Evolutionary conservation across 2,329 filamentous ascomycete genomes (phyloP).

Genomic region (Apiospora marii): DNA sequence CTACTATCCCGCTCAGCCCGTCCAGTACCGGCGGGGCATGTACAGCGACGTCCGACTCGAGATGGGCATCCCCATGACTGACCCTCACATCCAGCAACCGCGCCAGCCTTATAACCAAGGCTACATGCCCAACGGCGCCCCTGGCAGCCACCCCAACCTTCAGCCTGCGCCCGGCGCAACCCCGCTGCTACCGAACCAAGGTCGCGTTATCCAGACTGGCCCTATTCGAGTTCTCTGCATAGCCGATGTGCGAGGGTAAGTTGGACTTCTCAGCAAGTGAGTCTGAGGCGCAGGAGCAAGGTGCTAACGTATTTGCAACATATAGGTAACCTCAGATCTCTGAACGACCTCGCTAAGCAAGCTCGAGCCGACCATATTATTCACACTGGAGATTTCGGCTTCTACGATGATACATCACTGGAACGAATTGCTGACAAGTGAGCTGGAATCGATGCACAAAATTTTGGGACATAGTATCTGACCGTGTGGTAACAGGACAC

Average conservation of each 20-base stretch:
- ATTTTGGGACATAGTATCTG: slow-evolving; percentile 26
- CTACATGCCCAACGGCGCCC: slow-evolving; percentile 71
- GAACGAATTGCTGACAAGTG: slow-evolving; percentile 99
- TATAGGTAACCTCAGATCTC: slow-evolving; percentile 88
- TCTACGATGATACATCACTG: slow-evolving; percentile 95
- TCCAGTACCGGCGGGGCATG: slow-evolving; percentile 17
- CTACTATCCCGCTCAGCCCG: slow-evolving; percentile 23
- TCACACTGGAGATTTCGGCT: slow-evolving; percentile 98
- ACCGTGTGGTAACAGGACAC: slow-evolving; percentile 67
- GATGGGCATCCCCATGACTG: slow-evolving; percentile 25
- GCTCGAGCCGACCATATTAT: slow-evolving; percentile 97
- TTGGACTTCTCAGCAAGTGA: slow-evolving; percentile 18
- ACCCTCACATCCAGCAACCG: slow-evolving; percentile 40
- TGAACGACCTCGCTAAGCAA: slow-evolving; percentile 95
- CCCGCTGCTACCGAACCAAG: slow-evolving; percentile 72
- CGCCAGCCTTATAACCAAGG: slow-evolving; percentile 57
- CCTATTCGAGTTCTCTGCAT: slow-evolving; percentile 74
- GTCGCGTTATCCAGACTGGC: slow-evolving; percentile 70
- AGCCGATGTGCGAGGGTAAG: slow-evolving; percentile 76
- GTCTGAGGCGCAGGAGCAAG: neutral
- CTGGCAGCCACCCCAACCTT: slow-evolving; percentile 52
- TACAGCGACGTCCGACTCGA: slow-evolving; percentile 27
- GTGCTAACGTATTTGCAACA: neutral
- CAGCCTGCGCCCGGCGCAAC: slow-evolving; percentile 64
- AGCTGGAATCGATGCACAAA: slow-evolving; percentile 45